phyloP scores from a whole-genome alignment of 306 rosid genomes.

The Boehmeria nivea region DNA sequence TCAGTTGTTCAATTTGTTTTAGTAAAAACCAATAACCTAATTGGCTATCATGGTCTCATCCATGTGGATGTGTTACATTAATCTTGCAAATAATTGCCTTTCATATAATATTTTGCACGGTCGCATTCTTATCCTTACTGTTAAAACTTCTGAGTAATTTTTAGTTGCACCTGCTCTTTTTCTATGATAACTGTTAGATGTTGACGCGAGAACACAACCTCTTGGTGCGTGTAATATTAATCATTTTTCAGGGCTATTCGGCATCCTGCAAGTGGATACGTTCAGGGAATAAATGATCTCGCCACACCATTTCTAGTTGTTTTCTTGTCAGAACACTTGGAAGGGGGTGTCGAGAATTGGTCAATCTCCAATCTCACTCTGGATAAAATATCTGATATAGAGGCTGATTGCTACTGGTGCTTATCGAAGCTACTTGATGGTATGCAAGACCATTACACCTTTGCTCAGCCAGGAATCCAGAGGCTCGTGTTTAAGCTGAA shows the following conservation, averaged over 20 bases:
- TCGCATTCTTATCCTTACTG: too few species aligned
- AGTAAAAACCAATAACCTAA: too few species aligned
- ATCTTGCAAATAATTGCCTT: too few species aligned
- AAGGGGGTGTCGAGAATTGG: constrained; percentile 75
- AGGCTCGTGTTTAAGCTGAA: constrained; percentile 91
- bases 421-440: constrained; percentile 89
- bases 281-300: constrained; percentile 98
- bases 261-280: constrained; percentile 99
- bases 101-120: too few species aligned
- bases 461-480: constrained; percentile 98
- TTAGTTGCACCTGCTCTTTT: constrained; percentile 24
- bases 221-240: too few species aligned
- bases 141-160: background rate
- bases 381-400: constrained; percentile 57
- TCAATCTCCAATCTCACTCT: constrained; percentile 61
- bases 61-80: too few species aligned
- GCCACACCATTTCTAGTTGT: constrained; percentile 89
- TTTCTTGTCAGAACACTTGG: constrained; percentile 76
- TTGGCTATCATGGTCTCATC: too few species aligned
- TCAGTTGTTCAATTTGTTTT: too few species aligned
- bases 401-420: constrained; percentile 98
- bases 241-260: constrained; percentile 80
- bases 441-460: constrained; percentile 97
- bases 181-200: too few species aligned
- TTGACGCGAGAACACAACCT: too few species aligned